Evolutionary conservation across 2,329 filamentous ascomycete species (phyloP).

Genomic region (Lachnellula suecica): DNA sequence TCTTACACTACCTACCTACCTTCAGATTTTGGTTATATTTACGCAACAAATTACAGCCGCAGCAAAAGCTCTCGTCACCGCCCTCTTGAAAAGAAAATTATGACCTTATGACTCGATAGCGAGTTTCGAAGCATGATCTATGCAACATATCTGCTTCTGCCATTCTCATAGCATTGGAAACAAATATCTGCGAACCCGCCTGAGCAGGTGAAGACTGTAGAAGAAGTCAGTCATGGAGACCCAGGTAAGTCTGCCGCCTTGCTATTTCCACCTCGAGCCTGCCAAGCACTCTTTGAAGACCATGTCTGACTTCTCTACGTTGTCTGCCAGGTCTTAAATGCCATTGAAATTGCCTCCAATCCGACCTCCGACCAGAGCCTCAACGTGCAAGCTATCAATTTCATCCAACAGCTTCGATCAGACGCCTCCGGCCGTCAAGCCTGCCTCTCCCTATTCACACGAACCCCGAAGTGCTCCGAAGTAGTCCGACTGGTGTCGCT

Average conservation of each 20-base stretch:
- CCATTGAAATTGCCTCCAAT: constrained; percentile 91
- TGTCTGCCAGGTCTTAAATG: constrained; percentile 80
- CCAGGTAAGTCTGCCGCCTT: constrained; percentile 26
- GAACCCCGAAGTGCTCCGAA: constrained; percentile 73
- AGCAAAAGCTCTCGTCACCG: neutral
- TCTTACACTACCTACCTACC: neutral
- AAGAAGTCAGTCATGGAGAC: constrained; percentile 29
- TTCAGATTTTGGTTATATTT: neutral
- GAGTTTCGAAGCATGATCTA: constrained; percentile 27
- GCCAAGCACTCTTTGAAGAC: neutral
- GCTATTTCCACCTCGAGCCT: neutral
- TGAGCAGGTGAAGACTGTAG: constrained; percentile 9
- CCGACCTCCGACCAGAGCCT: constrained; percentile 72
- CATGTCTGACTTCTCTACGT: constrained; percentile 13
- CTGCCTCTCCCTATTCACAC: constrained; percentile 82
- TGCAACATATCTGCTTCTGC: constrained; percentile 22
- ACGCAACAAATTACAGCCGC: neutral
- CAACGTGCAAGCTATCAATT: constrained; percentile 81
- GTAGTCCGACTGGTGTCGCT: constrained; percentile 86
- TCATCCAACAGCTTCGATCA: constrained; percentile 73
- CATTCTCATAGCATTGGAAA: constrained; percentile 23
- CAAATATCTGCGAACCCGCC: constrained; percentile 1
- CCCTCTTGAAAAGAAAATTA: constrained; percentile 1
- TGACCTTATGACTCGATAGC: constrained; percentile 29
- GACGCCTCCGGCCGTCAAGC: constrained; percentile 89